These are phyloP conservation scores for Cucumis sativus DNA, from an alignment of 306 rosid genomes.

Conservation along the genomic window DNA sequence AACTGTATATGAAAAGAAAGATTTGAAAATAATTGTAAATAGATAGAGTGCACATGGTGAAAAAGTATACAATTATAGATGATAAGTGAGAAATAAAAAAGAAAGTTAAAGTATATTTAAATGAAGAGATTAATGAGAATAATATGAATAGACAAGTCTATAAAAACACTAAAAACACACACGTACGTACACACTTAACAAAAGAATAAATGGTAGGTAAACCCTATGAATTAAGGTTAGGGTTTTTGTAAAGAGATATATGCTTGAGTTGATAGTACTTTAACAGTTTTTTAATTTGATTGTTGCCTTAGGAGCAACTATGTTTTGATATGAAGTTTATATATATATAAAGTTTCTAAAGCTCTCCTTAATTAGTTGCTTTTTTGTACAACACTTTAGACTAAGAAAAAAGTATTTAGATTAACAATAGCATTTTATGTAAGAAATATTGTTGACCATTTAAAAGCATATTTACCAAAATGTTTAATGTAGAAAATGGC, in stretches of 20 bases:
- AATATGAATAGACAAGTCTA: background rate
- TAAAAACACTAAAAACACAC: no score
- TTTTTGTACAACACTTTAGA: background rate
- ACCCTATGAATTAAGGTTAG: background rate
- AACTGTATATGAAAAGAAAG: background rate
- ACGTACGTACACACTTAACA: no score
- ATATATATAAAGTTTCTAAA: no score
- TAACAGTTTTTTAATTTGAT: no score
- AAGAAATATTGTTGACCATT: background rate
- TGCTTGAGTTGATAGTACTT: background rate
- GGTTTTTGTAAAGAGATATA: no score
- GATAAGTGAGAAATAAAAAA: background rate
- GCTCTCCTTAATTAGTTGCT: background rate
- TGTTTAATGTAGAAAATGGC: no score
- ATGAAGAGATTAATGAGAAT: background rate
- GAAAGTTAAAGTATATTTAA: no score
- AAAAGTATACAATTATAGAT: background rate
- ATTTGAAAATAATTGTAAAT: background rate
- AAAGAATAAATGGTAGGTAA: background rate
- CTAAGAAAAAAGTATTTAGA: background rate
- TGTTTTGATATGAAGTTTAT: no score
- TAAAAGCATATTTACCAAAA: no score
- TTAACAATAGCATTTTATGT: background rate
- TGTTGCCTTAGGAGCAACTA: no score
- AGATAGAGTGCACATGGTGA: background rate